Evolutionary conservation across 768 basidiomycete species (phyloP), one percentile per base, ranked within the genome.

Genomic region (Clitopilus passeckerianus): DNA sequence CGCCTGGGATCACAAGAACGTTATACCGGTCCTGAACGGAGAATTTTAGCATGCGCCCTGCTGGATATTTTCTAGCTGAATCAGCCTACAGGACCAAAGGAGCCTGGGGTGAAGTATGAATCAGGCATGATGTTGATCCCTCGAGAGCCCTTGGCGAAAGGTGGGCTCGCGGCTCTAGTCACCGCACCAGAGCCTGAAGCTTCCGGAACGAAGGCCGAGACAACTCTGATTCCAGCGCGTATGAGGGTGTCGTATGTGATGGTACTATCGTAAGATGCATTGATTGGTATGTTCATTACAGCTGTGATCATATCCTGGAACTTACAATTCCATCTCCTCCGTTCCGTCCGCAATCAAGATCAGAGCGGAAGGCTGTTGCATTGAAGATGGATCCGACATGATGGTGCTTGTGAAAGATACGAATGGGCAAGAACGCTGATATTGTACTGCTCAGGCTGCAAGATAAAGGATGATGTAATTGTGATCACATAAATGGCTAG

Each of bases 251-350:
- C 91, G 68, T 90, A 93, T 9, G 85, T 80, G 72, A 93, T 86
- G 8, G 90, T 90, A 65, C 90, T 93, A 67, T 18, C 34, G 44
- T 30, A 30, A 7, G 4, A 23, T 34, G 34, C 22, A 59, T 52
- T 57, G 23, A 56, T 57, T 41, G 23, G 57, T 23, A 22, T 43
- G 41, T 62, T 37, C 18, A 9, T 50, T 53, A 57, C 22, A 55
- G 24, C 14, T 23, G 6, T 44, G 41, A 34, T 53, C 23, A 23
- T 54, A n/a, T 44, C 18, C 5, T 22, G 50, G 34, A n/a, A 67
- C 85, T 64, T 66, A 90, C 91, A 92, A 93, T 72, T 92, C 91
- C 86, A 91, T 92, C 73, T 93, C 91, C 68, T 93, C 91, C 1
- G 91, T 92, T 12, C 91, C 91, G 67, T 92, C 81, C 16, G 91